Percentiles rank a stretch among this genome's conserved stretches.
phyloP scores from a whole-genome alignment of 2,329 filamentous ascomycete genomes.

The Fusarium mangiferae region DNA sequence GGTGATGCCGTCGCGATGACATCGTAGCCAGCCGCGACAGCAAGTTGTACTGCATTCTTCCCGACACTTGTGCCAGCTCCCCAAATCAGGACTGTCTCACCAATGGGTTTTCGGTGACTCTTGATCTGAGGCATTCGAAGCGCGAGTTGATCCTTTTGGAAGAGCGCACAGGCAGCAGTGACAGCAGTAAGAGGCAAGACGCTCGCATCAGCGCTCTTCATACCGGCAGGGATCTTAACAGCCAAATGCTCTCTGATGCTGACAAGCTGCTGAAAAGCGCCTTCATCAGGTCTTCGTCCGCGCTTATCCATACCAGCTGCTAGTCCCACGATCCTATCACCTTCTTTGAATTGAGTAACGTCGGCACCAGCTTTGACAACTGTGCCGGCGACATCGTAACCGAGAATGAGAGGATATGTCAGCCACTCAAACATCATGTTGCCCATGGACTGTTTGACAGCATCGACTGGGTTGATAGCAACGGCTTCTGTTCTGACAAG shows the following conservation, averaged over 20 bases:
- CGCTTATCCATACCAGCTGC: constrained; percentile 7
- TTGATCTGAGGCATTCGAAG: neutral
- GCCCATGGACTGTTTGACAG: constrained; percentile 8
- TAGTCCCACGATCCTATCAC: neutral
- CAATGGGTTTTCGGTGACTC: accelerated
- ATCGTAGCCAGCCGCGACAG: neutral
- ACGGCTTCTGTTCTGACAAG: neutral
- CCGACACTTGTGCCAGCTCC: constrained; percentile 5
- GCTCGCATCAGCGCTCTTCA: neutral
- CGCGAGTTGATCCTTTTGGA: neutral
- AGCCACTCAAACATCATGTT: constrained; percentile 27
- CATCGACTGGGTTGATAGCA: neutral
- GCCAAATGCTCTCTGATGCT: neutral
- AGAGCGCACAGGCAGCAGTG: neutral
- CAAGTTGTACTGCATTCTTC: neutral
- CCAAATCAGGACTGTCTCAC: neutral
- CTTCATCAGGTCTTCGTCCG: neutral
- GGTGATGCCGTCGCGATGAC: neutral
- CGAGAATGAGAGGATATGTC: constrained; percentile 5
- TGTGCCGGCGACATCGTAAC: neutral
- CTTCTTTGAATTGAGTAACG: neutral
- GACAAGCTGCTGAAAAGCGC: neutral
- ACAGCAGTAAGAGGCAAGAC: neutral
- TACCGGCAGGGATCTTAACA: accelerated
- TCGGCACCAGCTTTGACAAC: neutral